Evolutionary conservation across 179 eudicot genomes (phyloP).

Genomic region (Vitellaria paradoxa): DNA sequence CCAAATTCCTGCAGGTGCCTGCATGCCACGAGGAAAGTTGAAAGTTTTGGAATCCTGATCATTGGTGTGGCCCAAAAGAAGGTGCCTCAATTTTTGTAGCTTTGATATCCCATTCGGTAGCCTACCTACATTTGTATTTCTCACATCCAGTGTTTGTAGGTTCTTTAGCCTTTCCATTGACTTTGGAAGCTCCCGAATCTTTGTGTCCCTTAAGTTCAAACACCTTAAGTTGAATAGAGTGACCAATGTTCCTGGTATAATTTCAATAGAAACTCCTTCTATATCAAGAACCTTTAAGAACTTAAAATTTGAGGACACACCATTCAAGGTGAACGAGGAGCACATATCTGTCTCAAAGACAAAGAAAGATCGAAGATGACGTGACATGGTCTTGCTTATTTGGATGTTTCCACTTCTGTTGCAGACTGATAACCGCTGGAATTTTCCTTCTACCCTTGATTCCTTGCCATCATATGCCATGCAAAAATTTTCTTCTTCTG

Average conservation of each 20-base stretch:
- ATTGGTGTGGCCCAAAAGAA: conserved; percentile 17
- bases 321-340: conserved; percentile 22
- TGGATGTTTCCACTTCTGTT: conserved; percentile 18
- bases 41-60: conserved; percentile 5
- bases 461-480: conserved; percentile 20
- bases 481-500: conserved; percentile 32
- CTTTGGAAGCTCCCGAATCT: conserved; percentile 37
- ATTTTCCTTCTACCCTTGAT: conserved; percentile 14
- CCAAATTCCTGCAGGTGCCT: conserved; percentile 24
- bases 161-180: conserved; percentile 45
- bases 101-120: conserved; percentile 23
- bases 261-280: conserved; percentile 29
- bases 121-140: conserved; percentile 22
- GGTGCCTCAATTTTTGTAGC: conserved; percentile 29
- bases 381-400: conserved; percentile 13
- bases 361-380: conserved; percentile 31
- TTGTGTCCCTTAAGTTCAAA: conserved; percentile 44
- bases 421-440: conserved; percentile 24
- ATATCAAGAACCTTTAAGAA: conserved; percentile 48
- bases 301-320: conserved; percentile 31
- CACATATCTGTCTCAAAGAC: conserved; percentile 23
- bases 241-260: conserved; percentile 39
- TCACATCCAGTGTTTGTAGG: conserved; percentile 38
- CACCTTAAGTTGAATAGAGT: conserved; percentile 50
- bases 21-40: conserved; percentile 16